Base-by-base conservation (phyloP, 495 filamentous ascomycete species). In the Echria macrotheca region DNA sequence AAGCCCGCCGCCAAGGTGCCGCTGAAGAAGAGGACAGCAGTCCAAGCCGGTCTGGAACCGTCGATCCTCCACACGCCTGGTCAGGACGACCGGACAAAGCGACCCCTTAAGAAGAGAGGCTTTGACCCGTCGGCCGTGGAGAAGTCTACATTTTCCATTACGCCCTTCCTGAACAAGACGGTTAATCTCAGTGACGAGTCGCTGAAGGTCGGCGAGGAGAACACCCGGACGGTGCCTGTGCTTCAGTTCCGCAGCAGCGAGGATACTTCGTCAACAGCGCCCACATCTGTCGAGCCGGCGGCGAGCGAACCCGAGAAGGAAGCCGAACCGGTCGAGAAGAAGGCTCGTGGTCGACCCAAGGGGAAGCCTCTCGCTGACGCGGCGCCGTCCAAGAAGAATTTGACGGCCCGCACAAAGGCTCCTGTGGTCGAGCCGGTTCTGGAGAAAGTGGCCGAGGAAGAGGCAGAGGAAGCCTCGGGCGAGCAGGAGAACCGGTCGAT, bases 101-200 rank as follows among this genome's bases (percentile, higher is more conserved):
- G 59, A 40, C 50, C 61, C 51, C 42, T 74, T 52, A 74, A 77
- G 57, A 83, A 81, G 48, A 73, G 73, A 50, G 69, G 63, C 17
- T 68, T 69, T 38, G 69, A 74, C 21, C 72, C 78, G 12, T 78
- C 78, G 0, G 57, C 83, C 31, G 68, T 82, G 26, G 89, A 94
- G 54, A 95, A 95, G 64, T 95, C 89, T 1, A 80, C 75, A 15
- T 96, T 96, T 61, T 93, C 89, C 9, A 90, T 96, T 53, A 96
- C 91, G 1, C 91, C 91, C 0, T 94, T 90, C 65, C 69, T 96
- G 23, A 94, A 91, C 69, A 83, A 86, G 44, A 87, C 84, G 5
- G 71, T 77, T 33, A 83, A 72, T 56, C 67, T 68, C 17, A 55
- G 55, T 24, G 67, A 62, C 17, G 53, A 48, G 8, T 62, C 57